Evolutionary conservation across 176 grass and related monocot genomes (phyloP).

Genomic region (Aegilops longissima): DNA sequence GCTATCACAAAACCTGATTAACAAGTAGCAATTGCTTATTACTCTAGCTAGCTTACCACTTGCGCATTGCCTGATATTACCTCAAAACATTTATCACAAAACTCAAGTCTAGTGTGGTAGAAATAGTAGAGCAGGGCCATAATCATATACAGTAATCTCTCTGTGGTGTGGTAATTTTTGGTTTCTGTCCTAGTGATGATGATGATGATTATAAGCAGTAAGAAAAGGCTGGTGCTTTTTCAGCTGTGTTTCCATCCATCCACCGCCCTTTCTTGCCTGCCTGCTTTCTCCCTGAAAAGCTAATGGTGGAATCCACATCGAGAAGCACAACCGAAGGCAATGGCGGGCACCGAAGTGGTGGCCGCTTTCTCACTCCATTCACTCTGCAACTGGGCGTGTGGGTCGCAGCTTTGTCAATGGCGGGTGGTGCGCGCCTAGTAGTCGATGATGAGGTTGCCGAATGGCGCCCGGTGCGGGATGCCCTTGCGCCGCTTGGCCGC

Average conservation of each 20-base stretch:
- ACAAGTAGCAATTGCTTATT: not conserved
- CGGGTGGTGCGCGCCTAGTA: conserved; percentile 22
- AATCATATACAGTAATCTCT: conserved; percentile 53
- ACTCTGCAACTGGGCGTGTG: conserved; percentile 10
- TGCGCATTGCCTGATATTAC: not conserved
- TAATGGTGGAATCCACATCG: conserved; percentile 66
- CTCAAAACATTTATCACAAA: conserved; percentile 30
- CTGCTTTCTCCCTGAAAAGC: conserved; percentile 35
- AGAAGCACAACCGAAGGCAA: conserved; percentile 50
- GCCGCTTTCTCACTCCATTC: conserved; percentile 17
- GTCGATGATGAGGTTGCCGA: conserved; percentile 80
- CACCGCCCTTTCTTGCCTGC: not conserved
- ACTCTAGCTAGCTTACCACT: not conserved
- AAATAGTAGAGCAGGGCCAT: not conserved
- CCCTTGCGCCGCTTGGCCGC: conserved; percentile 84
- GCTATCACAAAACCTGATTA: conserved; percentile 2
- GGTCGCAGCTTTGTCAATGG: not conserved
- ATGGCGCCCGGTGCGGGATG: conserved; percentile 74
- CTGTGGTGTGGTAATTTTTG: conserved; percentile 6
- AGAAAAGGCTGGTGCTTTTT: conserved; percentile 16
- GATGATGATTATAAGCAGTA: conserved; percentile 18
- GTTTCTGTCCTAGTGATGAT: conserved; percentile 17
- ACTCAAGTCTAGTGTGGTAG: not conserved
- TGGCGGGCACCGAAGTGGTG: conserved; percentile 42
- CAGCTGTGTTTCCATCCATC: not conserved